Percentiles rank a stretch among this genome's conserved stretches.
Conservation (phyloP, 805 yeast species). For the Saccharomycopsis malanga region DNA sequence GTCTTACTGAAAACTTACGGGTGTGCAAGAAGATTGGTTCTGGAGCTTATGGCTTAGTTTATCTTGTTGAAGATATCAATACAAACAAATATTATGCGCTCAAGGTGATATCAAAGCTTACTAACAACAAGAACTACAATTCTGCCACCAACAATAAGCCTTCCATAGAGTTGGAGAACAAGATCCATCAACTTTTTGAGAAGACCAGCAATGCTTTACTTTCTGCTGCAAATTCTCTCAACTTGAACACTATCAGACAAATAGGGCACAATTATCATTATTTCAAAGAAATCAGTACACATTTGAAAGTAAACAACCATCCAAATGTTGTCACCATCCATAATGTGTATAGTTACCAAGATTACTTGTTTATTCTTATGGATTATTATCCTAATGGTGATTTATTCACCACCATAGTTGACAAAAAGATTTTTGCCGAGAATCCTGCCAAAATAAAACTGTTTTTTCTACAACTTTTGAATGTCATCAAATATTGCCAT, state of each 20-base stretch:
- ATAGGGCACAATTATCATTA: constrained; percentile 26
- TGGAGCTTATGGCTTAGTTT: constrained; percentile 82
- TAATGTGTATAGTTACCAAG: constrained; percentile 47
- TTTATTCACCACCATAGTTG: constrained; percentile 79
- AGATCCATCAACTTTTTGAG: constrained; percentile 18
- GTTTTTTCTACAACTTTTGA: constrained; percentile 68
- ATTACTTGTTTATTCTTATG: constrained; percentile 56
- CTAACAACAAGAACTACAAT: constrained; percentile 18
- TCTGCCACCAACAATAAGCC: constrained; percentile 24
- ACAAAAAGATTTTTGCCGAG: constrained; percentile 50
- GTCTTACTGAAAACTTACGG: constrained; percentile 5
- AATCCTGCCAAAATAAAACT: constrained; percentile 45
- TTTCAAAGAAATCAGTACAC: constrained; percentile 65
- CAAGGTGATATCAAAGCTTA: constrained; percentile 44
- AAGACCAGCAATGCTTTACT: constrained; percentile 26
- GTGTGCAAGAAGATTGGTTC: constrained; percentile 51
- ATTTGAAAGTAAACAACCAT: constrained; percentile 67
- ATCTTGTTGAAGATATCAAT: constrained; percentile 50
- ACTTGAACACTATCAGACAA: constrained; percentile 31
- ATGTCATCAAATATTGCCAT: constrained; percentile 80
- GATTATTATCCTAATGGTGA: constrained; percentile 86
- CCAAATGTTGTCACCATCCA: constrained; percentile 73
- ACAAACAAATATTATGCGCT: constrained; percentile 56
- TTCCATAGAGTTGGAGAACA: constrained; percentile 22
- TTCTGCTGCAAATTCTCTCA: constrained; percentile 27